Conservation (phyloP, 495 filamentous ascomycete species). For the Xylona heveae region DNA sequence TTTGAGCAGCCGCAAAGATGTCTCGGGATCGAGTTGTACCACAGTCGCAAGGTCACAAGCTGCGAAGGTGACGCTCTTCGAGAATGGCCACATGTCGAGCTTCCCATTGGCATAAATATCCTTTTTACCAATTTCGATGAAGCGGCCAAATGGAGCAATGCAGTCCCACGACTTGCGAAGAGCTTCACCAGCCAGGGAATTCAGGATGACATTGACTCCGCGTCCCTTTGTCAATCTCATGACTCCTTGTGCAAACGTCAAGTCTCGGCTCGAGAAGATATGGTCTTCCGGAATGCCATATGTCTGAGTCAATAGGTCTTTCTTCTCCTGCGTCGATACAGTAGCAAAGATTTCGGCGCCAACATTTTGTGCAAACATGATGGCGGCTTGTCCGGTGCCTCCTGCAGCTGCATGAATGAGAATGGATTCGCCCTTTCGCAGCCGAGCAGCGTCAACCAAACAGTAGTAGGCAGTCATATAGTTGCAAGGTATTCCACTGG, state of each 20-base stretch:
- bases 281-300: constrained; percentile 7
- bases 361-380: constrained; percentile 7
- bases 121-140: constrained; percentile 34
- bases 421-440: constrained; percentile 2
- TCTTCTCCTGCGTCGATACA: constrained; percentile 5
- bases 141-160: constrained; percentile 29
- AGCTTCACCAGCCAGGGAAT: constrained; percentile 14
- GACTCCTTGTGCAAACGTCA: constrained; percentile 8
- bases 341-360: constrained; percentile 7
- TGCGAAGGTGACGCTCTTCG: no score
- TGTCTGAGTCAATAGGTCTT: constrained; percentile 3
- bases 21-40: no score
- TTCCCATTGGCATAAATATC: no score
- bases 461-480: background rate
- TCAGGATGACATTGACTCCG: constrained; percentile 17
- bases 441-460: constrained; percentile 1
- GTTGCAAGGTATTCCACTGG: background rate
- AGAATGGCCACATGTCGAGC: no score
- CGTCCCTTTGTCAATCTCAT: constrained; percentile 8
- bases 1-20: no score
- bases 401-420: constrained; percentile 8
- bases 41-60: no score
- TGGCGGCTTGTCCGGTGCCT: constrained; percentile 7
- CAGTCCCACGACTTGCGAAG: constrained; percentile 23
- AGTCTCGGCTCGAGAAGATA: constrained; percentile 11